Evolutionary conservation across 176 grass and related monocot species (phyloP).

Genomic region (Oryza meyeriana): DNA sequence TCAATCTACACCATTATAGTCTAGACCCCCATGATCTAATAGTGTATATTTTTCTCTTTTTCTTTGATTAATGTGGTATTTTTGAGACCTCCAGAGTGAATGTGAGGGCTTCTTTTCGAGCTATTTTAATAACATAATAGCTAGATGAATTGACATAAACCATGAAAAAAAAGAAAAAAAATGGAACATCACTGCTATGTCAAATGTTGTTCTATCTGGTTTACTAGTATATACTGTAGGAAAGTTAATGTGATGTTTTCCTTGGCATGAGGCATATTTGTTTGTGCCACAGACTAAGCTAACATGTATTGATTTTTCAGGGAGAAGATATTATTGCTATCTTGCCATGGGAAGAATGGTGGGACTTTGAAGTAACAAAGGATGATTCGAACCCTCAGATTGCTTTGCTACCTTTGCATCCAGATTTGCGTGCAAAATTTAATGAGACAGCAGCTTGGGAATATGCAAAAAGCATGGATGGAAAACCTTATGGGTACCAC

Average conservation of each 20-base stretch:
- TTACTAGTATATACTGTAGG: not conserved
- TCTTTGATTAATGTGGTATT: no score
- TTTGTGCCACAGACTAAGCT: not conserved
- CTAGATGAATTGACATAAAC: not conserved
- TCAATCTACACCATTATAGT: no score
- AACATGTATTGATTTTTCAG: slow-evolving; percentile 35
- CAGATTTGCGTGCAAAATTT: slow-evolving; percentile 77
- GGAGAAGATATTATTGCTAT: slow-evolving; percentile 96
- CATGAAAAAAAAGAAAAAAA: not conserved
- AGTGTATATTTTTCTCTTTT: no score
- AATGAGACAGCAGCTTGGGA: slow-evolving; percentile 93
- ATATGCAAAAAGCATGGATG: slow-evolving; percentile 82
- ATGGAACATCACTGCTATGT: not conserved
- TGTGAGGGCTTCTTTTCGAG: no score
- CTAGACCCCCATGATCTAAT: no score
- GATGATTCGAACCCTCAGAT: slow-evolving; percentile 96
- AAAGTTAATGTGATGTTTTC: not conserved
- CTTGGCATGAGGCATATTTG: not conserved
- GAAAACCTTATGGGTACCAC: slow-evolving; percentile 89
- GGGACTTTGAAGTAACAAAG: slow-evolving; percentile 74
- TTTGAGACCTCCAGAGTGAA: no score
- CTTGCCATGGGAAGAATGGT: slow-evolving; percentile 98
- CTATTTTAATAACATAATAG: no score
- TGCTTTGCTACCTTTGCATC: slow-evolving; percentile 74
- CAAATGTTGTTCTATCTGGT: not conserved